These are phyloP conservation scores for Eruca vesicaria DNA, from an alignment of 441 rosid species.

Conservation along the genomic window DNA sequence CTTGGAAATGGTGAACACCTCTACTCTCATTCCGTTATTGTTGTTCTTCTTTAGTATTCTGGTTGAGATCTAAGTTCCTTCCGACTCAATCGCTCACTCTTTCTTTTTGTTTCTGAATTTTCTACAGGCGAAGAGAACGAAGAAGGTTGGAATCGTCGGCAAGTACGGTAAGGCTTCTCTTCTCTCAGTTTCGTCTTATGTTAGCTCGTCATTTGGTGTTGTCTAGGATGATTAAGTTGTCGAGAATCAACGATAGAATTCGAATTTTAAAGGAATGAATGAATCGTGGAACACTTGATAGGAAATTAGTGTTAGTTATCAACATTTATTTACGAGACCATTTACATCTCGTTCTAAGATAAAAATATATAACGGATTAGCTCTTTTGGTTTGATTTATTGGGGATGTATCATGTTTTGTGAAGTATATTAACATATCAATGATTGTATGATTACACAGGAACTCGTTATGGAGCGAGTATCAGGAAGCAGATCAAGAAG, in stretches of 20 bases:
- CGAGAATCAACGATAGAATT: background rate
- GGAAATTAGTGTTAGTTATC: no score
- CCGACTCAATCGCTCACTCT: no score
- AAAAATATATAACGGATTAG: no score
- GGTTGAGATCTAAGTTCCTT: no score
- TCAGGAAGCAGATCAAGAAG: slow-evolving; percentile 93
- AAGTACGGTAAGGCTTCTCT: slow-evolving; percentile 36
- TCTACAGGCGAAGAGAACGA: slow-evolving; percentile 47
- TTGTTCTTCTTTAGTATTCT: no score
- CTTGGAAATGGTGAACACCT: no score
- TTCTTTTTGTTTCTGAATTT: no score
- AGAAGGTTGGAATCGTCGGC: slow-evolving; percentile 57
- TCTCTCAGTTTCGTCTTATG: background rate
- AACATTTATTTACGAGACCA: no score
- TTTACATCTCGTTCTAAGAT: no score
- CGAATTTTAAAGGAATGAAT: background rate
- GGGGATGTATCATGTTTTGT: no score
- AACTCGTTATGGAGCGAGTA: slow-evolving; percentile 92
- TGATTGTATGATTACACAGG: slow-evolving; percentile 35
- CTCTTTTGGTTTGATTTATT: background rate
- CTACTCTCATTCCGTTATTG: no score
- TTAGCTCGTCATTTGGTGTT: background rate
- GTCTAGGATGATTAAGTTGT: background rate
- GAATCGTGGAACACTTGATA: background rate
- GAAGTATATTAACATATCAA: background rate